Evolutionary conservation across 1,284 basidiomycete genomes (phyloP).

Genomic region (Bondarzewia mesenterica): DNA sequence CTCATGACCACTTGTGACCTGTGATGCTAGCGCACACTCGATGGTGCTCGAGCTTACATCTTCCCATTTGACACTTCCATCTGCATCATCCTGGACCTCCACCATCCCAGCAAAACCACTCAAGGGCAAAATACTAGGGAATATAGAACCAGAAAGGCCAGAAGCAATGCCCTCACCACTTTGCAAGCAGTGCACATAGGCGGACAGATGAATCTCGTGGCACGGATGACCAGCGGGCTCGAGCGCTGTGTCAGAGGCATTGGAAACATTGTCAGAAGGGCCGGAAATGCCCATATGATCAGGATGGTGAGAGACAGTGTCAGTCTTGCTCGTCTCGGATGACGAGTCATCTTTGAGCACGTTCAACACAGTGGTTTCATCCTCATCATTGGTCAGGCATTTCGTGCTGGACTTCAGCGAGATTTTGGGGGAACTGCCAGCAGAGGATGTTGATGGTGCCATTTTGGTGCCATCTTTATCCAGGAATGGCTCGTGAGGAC

Average conservation of each 20-base stretch:
- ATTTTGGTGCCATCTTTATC: background rate
- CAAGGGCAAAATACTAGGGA: background rate
- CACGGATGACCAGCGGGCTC: background rate
- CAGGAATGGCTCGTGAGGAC: background rate
- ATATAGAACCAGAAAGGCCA: background rate
- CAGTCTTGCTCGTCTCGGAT: too few relatives aligned
- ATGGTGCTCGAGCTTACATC: too few relatives aligned
- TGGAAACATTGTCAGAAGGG: background rate
- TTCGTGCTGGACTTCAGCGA: background rate
- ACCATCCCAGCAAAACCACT: conserved; percentile 1
- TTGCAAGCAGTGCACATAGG: background rate
- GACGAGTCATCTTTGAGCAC: too few relatives aligned
- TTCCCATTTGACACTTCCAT: too few relatives aligned
- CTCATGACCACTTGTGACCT: too few relatives aligned
- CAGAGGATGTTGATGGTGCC: background rate
- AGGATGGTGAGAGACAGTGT: background rate
- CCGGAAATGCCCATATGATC: background rate
- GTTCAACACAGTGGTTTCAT: background rate
- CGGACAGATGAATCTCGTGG: background rate
- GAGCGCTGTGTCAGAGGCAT: background rate
- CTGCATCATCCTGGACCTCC: too few relatives aligned
- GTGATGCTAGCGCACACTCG: too few relatives aligned
- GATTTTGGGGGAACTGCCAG: background rate
- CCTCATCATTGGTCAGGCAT: background rate
- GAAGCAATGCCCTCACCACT: background rate